Evolutionary conservation across 768 basidiomycete species (phyloP), one percentile per base, ranked within the genome.

Genomic region (Leucosporidium scottii): DNA sequence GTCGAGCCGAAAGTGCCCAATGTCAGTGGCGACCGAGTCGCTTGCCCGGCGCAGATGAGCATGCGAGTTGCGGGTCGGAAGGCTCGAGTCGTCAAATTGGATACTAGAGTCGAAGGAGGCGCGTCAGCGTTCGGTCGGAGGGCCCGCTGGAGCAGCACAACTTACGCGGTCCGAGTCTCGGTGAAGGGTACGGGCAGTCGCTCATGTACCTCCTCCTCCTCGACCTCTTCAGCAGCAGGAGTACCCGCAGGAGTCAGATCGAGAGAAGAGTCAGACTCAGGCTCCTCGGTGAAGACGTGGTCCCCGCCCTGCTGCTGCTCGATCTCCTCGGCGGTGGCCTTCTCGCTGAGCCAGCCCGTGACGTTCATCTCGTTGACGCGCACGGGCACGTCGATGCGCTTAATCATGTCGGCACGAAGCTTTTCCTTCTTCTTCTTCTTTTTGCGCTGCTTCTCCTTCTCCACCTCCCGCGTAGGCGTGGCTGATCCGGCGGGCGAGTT

Each of bases 381-480:
- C 18, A 71, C 73, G 48, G 74, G 74, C 6, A 62, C 65, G 47
- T 73, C 74, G 25, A 70, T 60, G 3, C 89, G 81, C 36, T 85
- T 83, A 64, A 92, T 90, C 89, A 91, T 90, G 63, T 89, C 85
- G 30, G 87, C 80, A 58, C 83, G 79, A 9, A 91, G 66, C 61
- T 74, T 79, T 9, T 66, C 66, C 50, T 57, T 39, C 67, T 73
- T 75, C 30, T 66, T 64, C 61, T 70, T 70, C 61, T 70, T 70
- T 47, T 68, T 64, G 61, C 69, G 67, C 21, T 58, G 61, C 34
- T 59, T 60, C 51, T 25, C 58, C 59, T 53, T 66, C 50, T 59
- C 62, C 64, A 57, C 59, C 48, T 68, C 66, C 31, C 62, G 59
- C 53, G 59, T 8, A n/a, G 51, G n/a, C 15, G 23, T 27, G 51